phyloP scores from a whole-genome alignment of 2,329 filamentous ascomycete species.

The Aulographum hederae region DNA sequence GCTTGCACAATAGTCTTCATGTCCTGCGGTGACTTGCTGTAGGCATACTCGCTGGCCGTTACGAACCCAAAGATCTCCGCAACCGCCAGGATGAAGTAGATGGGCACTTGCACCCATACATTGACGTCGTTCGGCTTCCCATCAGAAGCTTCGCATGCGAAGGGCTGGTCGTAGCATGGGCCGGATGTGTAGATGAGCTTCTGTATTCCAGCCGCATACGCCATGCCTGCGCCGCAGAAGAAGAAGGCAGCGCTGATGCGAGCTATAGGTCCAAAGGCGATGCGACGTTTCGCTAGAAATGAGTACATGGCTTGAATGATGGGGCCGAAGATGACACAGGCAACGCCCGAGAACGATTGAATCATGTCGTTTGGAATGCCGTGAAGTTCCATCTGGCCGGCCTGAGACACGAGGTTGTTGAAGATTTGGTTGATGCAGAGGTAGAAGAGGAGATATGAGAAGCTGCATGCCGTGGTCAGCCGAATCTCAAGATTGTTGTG shows the following conservation, averaged over 20 bases:
- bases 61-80: slow-evolving; percentile 25
- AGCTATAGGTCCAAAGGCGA: slow-evolving; percentile 13
- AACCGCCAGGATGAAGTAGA: slow-evolving; percentile 20
- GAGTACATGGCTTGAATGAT: slow-evolving; percentile 14
- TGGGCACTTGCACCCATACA: slow-evolving; percentile 22
- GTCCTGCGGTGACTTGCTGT: slow-evolving; percentile 21
- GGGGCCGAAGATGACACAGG: slow-evolving; percentile 15
- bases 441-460: slow-evolving; percentile 17
- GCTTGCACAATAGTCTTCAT: slow-evolving; percentile 22
- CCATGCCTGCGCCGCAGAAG: slow-evolving; percentile 13
- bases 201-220: slow-evolving; percentile 14
- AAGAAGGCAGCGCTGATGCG: slow-evolving; percentile 15
- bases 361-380: slow-evolving; percentile 18
- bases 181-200: slow-evolving; percentile 13
- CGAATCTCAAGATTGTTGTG: not conserved
- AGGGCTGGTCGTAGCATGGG: slow-evolving; percentile 18
- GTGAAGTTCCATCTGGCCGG: slow-evolving; percentile 15
- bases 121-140: slow-evolving; percentile 14
- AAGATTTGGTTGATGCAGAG: slow-evolving; percentile 21
- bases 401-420: slow-evolving; percentile 19
- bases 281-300: slow-evolving; percentile 11
- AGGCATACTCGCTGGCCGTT: slow-evolving; percentile 25
- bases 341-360: slow-evolving; percentile 13
- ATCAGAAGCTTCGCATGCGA: slow-evolving; percentile 11
- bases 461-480: slow-evolving; percentile 5